Percentiles rank a stretch among this genome's conserved stretches.
phyloP scores from a whole-genome alignment of 2,329 filamentous ascomycete genomes.

The Davidsoniella neocaledoniae region DNA sequence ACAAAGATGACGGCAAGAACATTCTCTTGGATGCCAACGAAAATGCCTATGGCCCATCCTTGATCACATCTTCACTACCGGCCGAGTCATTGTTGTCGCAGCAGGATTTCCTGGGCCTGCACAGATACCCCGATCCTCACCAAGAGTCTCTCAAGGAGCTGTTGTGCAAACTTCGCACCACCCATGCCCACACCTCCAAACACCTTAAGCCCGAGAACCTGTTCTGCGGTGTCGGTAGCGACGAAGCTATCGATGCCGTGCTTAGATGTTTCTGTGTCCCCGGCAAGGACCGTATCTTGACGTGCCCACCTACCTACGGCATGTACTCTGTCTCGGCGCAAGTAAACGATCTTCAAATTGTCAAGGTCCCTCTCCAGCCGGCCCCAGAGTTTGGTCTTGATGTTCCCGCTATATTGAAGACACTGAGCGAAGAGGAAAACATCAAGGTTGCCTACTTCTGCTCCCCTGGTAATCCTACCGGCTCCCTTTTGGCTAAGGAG shows the following conservation, averaged over 20 bases:
- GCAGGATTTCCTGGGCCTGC: conserved; percentile 61
- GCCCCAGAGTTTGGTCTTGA: conserved; percentile 60
- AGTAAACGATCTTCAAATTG: conserved; percentile 77
- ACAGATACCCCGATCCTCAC: conserved; percentile 95
- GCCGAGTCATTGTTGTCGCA: conserved; percentile 22
- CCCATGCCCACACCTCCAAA: conserved; percentile 57
- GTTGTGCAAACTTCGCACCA: conserved; percentile 77
- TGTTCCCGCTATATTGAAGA: conserved; percentile 46
- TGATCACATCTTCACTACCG: conserved; percentile 34
- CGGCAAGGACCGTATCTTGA: conserved; percentile 75
- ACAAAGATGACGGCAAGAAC: conserved; percentile 95
- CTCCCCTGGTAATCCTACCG: conserved; percentile 90
- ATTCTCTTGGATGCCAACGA: conserved; percentile 95
- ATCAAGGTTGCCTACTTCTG: conserved; percentile 89
- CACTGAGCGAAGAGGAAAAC: conserved; percentile 38
- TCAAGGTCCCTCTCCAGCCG: conserved; percentile 66
- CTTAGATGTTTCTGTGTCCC: conserved; percentile 86
- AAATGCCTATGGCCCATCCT: conserved; percentile 80
- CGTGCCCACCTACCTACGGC: conserved; percentile 92
- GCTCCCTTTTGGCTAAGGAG: conserved; percentile 55
- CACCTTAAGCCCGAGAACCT: conserved; percentile 63
- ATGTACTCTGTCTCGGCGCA: conserved; percentile 95
- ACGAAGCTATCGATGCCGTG: conserved; percentile 91
- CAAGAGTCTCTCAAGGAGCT: conserved; percentile 72
- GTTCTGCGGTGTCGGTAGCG: conserved; percentile 88